A percentile compares a stretch with the other conserved stretches of the same genome.
Conservation (phyloP, 495 filamentous ascomycete species). For the Patellaria atrata region DNA sequence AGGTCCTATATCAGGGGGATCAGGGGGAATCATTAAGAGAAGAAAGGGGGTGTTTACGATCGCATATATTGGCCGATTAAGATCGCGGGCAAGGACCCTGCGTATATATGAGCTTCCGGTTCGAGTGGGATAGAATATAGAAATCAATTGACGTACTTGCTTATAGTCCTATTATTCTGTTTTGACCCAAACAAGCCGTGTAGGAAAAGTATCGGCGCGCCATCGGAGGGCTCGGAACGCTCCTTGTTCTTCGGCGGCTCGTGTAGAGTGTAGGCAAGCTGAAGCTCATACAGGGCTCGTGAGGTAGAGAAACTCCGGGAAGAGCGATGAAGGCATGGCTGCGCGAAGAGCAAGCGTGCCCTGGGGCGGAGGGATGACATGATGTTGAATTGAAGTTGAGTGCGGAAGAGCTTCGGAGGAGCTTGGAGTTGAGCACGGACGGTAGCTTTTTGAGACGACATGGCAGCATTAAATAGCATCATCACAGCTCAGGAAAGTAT, state of each 20-base stretch:
- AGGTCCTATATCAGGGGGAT: slow-evolving; percentile 48
- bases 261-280: slow-evolving; percentile 45
- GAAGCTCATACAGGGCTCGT: not conserved
- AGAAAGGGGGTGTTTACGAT: slow-evolving; percentile 40
- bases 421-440: too few relatives aligned
- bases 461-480: too few relatives aligned
- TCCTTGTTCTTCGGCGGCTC: slow-evolving; percentile 27
- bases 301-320: too few relatives aligned
- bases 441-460: too few relatives aligned
- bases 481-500: too few relatives aligned
- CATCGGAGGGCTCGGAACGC: slow-evolving; percentile 23
- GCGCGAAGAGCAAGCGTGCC: too few relatives aligned
- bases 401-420: too few relatives aligned
- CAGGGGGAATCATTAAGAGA: not conserved
- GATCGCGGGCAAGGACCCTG: slow-evolving; percentile 68
- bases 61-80: slow-evolving; percentile 69
- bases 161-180: slow-evolving; percentile 88
- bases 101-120: not conserved
- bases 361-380: too few relatives aligned
- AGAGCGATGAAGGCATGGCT: too few relatives aligned
- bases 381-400: too few relatives aligned
- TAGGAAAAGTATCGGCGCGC: slow-evolving; percentile 68
- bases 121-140: not conserved
- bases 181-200: slow-evolving; percentile 95
- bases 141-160: slow-evolving; percentile 48